phyloP scores from a whole-genome alignment of 805 yeast species.

The Scheffersomyces amazonensis region DNA sequence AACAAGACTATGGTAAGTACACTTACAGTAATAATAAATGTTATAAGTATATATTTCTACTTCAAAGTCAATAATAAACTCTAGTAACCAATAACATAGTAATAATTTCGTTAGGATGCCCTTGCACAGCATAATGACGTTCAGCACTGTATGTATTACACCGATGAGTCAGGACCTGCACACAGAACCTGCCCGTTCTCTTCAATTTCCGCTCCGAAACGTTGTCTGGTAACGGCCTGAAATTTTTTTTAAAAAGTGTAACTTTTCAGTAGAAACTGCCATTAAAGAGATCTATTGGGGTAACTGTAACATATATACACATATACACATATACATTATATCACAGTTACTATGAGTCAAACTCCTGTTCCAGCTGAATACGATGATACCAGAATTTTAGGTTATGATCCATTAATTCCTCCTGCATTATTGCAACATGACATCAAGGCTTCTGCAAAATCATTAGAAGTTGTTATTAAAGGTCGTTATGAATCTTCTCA shows the following conservation, averaged over 20 bases:
- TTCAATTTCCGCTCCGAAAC: neutral
- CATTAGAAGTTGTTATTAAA: conserved; percentile 60
- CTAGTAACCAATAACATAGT: no score
- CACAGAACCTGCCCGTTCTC: no score
- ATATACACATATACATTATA: neutral
- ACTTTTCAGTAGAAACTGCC: no score
- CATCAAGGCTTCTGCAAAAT: conserved; percentile 57
- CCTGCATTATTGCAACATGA: conserved; percentile 91
- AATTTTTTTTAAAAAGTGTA: no score
- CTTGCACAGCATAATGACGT: no score
- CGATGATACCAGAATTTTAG: conserved; percentile 75
- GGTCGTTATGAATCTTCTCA: conserved; percentile 80
- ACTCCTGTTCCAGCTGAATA: conserved; percentile 64
- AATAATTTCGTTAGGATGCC: no score
- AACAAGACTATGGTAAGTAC: no score
- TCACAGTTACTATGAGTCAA: conserved; percentile 26
- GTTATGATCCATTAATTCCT: conserved; percentile 91
- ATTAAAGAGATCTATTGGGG: neutral
- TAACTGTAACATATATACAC: neutral
- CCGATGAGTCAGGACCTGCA: neutral
- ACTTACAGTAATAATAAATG: no score
- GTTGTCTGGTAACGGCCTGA: neutral
- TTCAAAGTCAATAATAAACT: no score
- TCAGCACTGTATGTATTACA: no score
- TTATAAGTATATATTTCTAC: no score